Conservation (phyloP, 1,139 yeast species). For the Spathaspora sp. region DNA sequence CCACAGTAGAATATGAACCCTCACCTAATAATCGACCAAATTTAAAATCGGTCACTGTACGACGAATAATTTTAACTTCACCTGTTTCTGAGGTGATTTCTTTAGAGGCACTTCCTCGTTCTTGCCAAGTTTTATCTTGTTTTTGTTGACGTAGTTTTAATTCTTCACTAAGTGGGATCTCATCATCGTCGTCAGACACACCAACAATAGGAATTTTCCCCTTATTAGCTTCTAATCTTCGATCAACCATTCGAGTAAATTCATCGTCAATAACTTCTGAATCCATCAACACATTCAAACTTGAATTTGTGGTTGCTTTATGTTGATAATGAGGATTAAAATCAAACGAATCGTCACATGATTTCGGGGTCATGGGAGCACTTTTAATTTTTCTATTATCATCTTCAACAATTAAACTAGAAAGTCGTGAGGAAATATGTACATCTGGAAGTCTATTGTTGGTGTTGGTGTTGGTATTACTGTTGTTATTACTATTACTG, state of each 20-base stretch:
- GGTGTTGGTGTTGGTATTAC: neutral
- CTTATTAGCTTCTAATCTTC: conserved; percentile 1
- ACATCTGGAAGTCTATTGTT: conserved; percentile 13
- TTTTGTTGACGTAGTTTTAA: neutral
- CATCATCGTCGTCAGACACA: conserved; percentile 10
- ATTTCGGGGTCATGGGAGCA: conserved; percentile 32
- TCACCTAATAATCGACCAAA: conserved; percentile 89
- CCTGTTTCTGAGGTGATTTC: conserved; percentile 18
- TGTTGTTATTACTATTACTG: neutral
- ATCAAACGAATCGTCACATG: conserved; percentile 26
- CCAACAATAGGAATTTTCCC: conserved; percentile 9
- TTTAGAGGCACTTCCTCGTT: conserved; percentile 40
- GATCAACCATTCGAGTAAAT: conserved; percentile 13
- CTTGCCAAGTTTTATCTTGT: conserved; percentile 27
- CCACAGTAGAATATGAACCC: conserved; percentile 95
- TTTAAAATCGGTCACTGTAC: conserved; percentile 80
- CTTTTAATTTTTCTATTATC: conserved; percentile 19
- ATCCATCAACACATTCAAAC: conserved; percentile 39
- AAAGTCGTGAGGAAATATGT: conserved; percentile 32
- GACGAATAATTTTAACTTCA: conserved; percentile 35
- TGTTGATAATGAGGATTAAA: conserved; percentile 18
- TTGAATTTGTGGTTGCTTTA: conserved; percentile 33
- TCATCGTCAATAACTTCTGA: conserved; percentile 23
- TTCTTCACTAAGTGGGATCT: conserved; percentile 6
- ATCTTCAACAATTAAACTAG: conserved; percentile 22